phyloP scores from a whole-genome alignment of 1,284 basidiomycete species.

The Cryptococcus deneoformans region DNA sequence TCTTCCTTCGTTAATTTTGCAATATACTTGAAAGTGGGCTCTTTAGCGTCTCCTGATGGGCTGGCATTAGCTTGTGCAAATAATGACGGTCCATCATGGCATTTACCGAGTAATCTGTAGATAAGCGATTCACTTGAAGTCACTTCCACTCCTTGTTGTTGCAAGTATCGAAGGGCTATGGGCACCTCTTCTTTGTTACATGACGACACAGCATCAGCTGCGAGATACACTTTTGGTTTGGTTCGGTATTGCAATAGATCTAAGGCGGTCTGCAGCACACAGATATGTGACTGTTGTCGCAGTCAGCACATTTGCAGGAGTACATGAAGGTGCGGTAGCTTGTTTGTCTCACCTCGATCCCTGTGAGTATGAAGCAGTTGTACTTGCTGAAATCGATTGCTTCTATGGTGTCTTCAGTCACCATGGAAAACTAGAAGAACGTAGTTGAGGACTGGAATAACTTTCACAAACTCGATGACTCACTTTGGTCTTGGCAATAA shows the following conservation, averaged over 20 bases:
- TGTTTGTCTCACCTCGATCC: conserved; percentile 60
- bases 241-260: conserved; percentile 55
- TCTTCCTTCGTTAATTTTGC: conserved; percentile 71
- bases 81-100: background rate
- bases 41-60: conserved; percentile 59
- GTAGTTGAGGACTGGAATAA: conserved; percentile 43
- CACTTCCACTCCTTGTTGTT: conserved; percentile 69
- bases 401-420: conserved; percentile 61
- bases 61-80: background rate
- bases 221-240: conserved; percentile 49
- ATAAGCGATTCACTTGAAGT: conserved; percentile 77
- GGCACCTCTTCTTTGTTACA: conserved; percentile 59
- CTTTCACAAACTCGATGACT: background rate
- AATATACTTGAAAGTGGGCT: conserved; percentile 70
- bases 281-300: conserved; percentile 66
- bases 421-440: conserved; percentile 74
- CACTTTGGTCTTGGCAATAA: conserved; percentile 45
- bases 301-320: background rate
- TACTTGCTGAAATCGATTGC: conserved; percentile 53
- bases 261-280: conserved; percentile 76
- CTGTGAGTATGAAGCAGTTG: conserved; percentile 69
- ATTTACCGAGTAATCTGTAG: conserved; percentile 61
- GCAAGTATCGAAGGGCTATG: conserved; percentile 58
- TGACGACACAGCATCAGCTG: conserved; percentile 81
- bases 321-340: background rate